Evolutionary conservation across 2,329 filamentous ascomycete species (phyloP).

Genomic region (Scedosporium aurantiacum): DNA sequence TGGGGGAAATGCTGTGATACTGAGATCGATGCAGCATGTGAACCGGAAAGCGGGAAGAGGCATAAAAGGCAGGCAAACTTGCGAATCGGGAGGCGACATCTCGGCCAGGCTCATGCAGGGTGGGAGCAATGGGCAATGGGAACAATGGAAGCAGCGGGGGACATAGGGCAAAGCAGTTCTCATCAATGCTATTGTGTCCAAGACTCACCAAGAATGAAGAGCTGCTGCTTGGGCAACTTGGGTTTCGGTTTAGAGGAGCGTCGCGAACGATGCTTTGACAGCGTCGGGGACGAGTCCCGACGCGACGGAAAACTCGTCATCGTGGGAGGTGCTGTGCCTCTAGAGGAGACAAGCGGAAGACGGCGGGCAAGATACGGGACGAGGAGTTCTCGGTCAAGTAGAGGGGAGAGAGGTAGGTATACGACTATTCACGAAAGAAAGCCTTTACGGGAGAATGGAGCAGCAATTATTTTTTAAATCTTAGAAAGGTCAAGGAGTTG

Average conservation of each 20-base stretch:
- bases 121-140: background rate
- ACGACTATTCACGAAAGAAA: background rate
- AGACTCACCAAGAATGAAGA: slow-evolving; percentile 62
- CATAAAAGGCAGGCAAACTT: slow-evolving; percentile 2
- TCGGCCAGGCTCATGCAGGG: slow-evolving; percentile 14
- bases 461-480: background rate
- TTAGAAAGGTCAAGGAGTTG: background rate
- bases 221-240: slow-evolving; percentile 65
- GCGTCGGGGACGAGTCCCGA: slow-evolving; percentile 4
- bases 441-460: background rate
- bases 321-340: background rate
- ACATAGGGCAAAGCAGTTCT: background rate
- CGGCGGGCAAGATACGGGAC: background rate
- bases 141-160: background rate
- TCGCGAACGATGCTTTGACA: slow-evolving; percentile 10
- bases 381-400: background rate
- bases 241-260: slow-evolving; percentile 22
- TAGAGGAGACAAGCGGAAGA: background rate
- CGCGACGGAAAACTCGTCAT: background rate
- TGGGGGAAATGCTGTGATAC: background rate
- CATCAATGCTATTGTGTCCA: background rate
- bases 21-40: background rate
- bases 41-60: slow-evolving; percentile 8
- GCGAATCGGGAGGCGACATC: slow-evolving; percentile 7
- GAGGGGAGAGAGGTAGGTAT: background rate